A percentile compares a stretch with the other conserved stretches of the same genome.
phyloP scores from a whole-genome alignment of 768 basidiomycete genomes.

The Baorangia bicolor region DNA sequence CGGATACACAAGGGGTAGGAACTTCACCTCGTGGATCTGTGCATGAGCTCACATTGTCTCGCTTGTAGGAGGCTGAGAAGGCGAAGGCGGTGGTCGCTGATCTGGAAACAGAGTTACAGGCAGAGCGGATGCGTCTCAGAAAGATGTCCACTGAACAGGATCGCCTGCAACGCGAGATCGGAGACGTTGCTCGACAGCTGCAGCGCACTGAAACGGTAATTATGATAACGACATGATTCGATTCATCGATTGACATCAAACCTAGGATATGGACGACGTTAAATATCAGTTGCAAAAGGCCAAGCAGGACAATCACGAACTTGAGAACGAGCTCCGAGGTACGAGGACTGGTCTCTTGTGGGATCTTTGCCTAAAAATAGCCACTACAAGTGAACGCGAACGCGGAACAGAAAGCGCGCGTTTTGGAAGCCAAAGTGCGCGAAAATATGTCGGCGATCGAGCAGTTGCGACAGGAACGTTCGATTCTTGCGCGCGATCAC shows the following conservation, averaged over 20 bases:
- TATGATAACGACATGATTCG: not conserved
- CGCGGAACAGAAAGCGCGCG: slow-evolving; percentile 70
- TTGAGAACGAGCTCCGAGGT: slow-evolving; percentile 77
- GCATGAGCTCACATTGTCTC: not conserved
- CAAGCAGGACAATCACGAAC: slow-evolving; percentile 71
- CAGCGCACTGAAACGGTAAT: slow-evolving; percentile 68
- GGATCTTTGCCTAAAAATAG: not conserved
- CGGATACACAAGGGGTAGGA: slow-evolving; percentile 55
- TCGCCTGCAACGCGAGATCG: slow-evolving; percentile 61
- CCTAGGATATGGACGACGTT: slow-evolving; percentile 78
- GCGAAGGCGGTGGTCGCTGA: slow-evolving; percentile 65
- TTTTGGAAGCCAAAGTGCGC: slow-evolving; percentile 62
- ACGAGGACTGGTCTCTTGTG: slow-evolving; percentile 16
- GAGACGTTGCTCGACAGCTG: slow-evolving; percentile 59
- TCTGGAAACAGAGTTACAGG: slow-evolving; percentile 68
- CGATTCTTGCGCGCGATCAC: slow-evolving; percentile 65
- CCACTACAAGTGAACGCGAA: slow-evolving; percentile 52
- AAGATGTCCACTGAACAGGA: slow-evolving; percentile 63
- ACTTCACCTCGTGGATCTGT: not conserved
- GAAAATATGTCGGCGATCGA: slow-evolving; percentile 73
- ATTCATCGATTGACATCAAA: slow-evolving; percentile 1
- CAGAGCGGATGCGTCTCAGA: slow-evolving; percentile 66
- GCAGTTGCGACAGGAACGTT: slow-evolving; percentile 74
- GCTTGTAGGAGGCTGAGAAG: slow-evolving; percentile 62
- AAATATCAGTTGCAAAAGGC: slow-evolving; percentile 62